Evolutionary conservation across 108 stramenopile species (phyloP).

Genomic region (Skeletonema costatum): DNA sequence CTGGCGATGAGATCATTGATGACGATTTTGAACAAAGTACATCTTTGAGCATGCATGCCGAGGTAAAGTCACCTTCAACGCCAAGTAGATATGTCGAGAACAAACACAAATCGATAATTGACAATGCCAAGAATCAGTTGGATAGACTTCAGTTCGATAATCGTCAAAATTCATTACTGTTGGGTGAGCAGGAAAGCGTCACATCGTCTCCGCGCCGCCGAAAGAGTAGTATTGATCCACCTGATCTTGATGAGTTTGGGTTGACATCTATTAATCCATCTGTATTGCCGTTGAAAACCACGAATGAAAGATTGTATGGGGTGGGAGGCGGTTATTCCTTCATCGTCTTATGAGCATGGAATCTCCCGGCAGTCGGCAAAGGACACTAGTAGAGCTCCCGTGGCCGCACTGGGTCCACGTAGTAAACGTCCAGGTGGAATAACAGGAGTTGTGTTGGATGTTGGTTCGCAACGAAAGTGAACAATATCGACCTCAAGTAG

Average conservation of each 20-base stretch:
- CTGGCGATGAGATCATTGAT: conserved; percentile 12
- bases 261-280: neutral
- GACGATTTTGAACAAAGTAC: conserved; percentile 44
- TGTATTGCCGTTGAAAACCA: conserved; percentile 11
- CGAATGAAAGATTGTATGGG: conserved; percentile 25
- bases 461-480: conserved; percentile 21
- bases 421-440: conserved; percentile 67
- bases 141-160: neutral
- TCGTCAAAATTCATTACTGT: neutral
- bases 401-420: conserved; percentile 61
- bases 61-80: conserved; percentile 27
- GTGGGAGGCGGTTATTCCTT: conserved; percentile 22
- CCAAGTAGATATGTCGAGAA: conserved; percentile 21
- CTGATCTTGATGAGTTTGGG: conserved; percentile 23
- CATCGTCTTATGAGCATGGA: conserved; percentile 13
- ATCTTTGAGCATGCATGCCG: conserved; percentile 45
- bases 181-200: neutral
- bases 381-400: neutral
- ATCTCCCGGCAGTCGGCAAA: neutral
- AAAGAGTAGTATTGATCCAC: conserved; percentile 20
- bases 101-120: conserved; percentile 8
- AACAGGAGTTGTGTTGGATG: conserved; percentile 77
- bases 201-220: neutral
- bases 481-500: neutral
- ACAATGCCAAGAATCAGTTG: neutral